A percentile compares a stretch with the other conserved stretches of the same genome.
These are phyloP conservation scores for Gymnopilus junonius DNA, from an alignment of 768 basidiomycete genomes.

Conservation along the genomic window DNA sequence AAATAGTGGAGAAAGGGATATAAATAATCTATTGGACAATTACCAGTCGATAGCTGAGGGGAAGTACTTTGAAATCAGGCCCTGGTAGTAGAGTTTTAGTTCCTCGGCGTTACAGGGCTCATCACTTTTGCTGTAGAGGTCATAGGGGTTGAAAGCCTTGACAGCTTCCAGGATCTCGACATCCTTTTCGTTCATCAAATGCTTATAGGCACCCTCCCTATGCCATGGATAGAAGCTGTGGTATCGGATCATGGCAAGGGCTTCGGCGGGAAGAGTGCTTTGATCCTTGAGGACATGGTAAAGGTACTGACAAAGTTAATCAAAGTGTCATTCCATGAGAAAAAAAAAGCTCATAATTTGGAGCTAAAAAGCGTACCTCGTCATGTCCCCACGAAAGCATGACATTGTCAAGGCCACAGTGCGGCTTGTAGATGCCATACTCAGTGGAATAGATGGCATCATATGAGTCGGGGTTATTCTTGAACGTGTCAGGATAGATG, in stretches of 20 bases:
- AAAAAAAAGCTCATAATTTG: background rate
- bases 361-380: constrained; percentile 56
- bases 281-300: constrained; percentile 87
- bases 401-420: constrained; percentile 85
- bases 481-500: constrained; percentile 81
- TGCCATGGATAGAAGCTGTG: constrained; percentile 98
- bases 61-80: constrained; percentile 85
- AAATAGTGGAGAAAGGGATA: background rate
- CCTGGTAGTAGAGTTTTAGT: constrained; percentile 83
- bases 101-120: constrained; percentile 61
- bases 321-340: constrained; percentile 5
- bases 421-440: constrained; percentile 74
- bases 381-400: constrained; percentile 94
- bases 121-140: constrained; percentile 91
- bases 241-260: constrained; percentile 90
- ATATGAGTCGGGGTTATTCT: constrained; percentile 67
- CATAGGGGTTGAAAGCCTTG: constrained; percentile 91
- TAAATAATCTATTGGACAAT: constrained; percentile 3
- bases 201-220: constrained; percentile 81
- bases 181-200: constrained; percentile 80
- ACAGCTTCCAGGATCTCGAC: constrained; percentile 69
- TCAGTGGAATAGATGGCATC: constrained; percentile 73
- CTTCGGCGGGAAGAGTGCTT: constrained; percentile 78
- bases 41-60: constrained; percentile 83
- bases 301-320: constrained; percentile 59